A percentile compares a stretch with the other conserved stretches of the same genome.
Conservation (phyloP, 2,329 filamentous ascomycete species). For the Diaporthe batatas region DNA sequence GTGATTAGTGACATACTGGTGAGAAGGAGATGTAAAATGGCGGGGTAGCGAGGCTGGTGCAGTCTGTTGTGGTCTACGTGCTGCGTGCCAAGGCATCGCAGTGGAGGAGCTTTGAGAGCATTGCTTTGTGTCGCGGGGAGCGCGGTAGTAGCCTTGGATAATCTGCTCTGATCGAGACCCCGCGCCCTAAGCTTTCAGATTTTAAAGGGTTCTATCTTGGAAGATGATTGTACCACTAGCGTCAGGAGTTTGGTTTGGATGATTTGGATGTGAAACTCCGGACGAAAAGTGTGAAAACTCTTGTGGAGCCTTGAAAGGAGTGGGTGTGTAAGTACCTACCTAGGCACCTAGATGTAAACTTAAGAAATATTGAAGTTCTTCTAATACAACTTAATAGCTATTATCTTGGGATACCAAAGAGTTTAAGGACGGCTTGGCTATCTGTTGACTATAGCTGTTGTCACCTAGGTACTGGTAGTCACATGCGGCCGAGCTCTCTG, state of each 20-base stretch:
- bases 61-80: too few species aligned
- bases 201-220: background rate
- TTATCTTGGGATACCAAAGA: too few species aligned
- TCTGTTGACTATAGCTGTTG: background rate
- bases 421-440: background rate
- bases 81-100: too few species aligned
- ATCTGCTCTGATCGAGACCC: background rate
- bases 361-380: background rate
- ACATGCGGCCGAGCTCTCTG: background rate
- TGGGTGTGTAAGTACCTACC: too few species aligned
- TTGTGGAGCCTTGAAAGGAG: background rate
- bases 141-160: background rate
- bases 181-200: background rate
- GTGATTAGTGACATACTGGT: too few species aligned
- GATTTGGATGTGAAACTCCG: background rate
- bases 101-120: too few species aligned
- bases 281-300: background rate
- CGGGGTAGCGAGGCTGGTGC: too few species aligned
- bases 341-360: background rate
- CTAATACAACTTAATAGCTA: too few species aligned
- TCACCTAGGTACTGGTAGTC: background rate
- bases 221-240: background rate
- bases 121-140: background rate
- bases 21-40: too few species aligned
- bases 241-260: background rate